Evolutionary conservation across 2,329 filamentous ascomycete species (phyloP), one percentile per base, ranked within the genome.

Genomic region (Colletotrichum orchidophilum): DNA sequence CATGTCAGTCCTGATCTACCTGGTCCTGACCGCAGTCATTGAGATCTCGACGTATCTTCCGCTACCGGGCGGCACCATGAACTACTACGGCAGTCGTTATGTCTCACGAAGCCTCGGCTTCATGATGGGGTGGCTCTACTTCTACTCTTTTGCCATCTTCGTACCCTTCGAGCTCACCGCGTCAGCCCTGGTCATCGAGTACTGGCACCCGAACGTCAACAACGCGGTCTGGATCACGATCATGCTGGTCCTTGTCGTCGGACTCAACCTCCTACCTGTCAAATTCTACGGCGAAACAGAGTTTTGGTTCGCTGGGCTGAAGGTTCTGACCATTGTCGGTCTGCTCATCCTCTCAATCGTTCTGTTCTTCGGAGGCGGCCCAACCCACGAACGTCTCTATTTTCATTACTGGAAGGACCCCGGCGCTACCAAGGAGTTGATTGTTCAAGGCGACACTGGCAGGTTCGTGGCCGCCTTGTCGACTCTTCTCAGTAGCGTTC

Each of bases 51-150:
- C 88, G 0, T 90, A 55, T 29, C 50, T 70, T 18, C 71, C 71
- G 29, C 39, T 71, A 3, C 58, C 31, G 0, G 71, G 71, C 1
- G 63, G 63, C 39, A 52, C 60, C 5, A 60, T 54, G 31, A 27
- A 39, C 18, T 58, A 60, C 33, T 73, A 42, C 50, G 79, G 80
- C n/a, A 53, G 27, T 5, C 83, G 86, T 49, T 88, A 86, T 68
- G 84, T 88, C 18, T 86, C 88, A 74, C 85, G 87, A 75, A 83
- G 85, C 0, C 83, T 87, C 73, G 86, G 86, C 0, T 88, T 88
- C 70, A 85, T 85, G 5, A 77, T 88, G 53, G 87, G 86, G 0
- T 88, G 86, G 87, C 88, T 88, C 73, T 89, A 88, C 77, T 92
- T 89, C 89, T 91, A 91, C 52, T 59, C 33, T 13, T 68, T 42